A percentile compares a stretch with the other conserved stretches of the same genome.
These are phyloP conservation scores for Botryotinia globosa DNA, from an alignment of 2,329 filamentous ascomycete genomes.

Conservation along the genomic window DNA sequence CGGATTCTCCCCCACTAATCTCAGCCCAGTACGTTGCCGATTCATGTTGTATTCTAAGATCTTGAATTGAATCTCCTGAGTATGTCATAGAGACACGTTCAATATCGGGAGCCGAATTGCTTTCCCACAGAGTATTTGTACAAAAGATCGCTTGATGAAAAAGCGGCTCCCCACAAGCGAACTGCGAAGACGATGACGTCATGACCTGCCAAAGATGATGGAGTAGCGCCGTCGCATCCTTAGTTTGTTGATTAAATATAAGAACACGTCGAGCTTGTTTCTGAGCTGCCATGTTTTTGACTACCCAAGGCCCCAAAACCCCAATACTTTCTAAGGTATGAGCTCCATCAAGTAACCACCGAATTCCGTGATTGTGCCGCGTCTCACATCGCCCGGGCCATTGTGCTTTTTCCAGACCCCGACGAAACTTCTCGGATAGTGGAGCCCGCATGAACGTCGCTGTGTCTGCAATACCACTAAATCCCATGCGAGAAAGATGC, in stretches of 20 bases:
- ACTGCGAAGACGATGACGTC: not conserved
- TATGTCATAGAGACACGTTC: not conserved
- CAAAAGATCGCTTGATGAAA: not conserved
- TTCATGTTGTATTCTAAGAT: not conserved
- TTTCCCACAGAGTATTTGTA: not conserved
- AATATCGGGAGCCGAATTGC: not conserved
- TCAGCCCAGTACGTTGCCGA: not conserved
- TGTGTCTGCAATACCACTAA: not conserved
- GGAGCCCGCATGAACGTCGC: not conserved
- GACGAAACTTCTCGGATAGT: not conserved
- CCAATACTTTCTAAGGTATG: not conserved
- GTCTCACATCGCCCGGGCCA: conserved; percentile 1
- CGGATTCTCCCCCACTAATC: not conserved
- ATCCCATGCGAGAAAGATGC: not conserved
- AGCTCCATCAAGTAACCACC: not conserved
- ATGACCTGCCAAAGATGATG: not conserved
- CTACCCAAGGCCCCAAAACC: not conserved
- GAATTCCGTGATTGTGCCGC: not conserved
- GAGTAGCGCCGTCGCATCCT: not conserved
- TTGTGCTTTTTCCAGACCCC: not conserved
- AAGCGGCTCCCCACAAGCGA: not conserved
- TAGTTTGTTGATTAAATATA: not conserved
- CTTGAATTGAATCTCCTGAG: not conserved
- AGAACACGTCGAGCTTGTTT: not conserved
- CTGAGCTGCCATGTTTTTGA: not conserved